These are phyloP conservation scores for Erigeron canadensis DNA, from an alignment of 129 eudicot genomes.

Conservation along the genomic window DNA sequence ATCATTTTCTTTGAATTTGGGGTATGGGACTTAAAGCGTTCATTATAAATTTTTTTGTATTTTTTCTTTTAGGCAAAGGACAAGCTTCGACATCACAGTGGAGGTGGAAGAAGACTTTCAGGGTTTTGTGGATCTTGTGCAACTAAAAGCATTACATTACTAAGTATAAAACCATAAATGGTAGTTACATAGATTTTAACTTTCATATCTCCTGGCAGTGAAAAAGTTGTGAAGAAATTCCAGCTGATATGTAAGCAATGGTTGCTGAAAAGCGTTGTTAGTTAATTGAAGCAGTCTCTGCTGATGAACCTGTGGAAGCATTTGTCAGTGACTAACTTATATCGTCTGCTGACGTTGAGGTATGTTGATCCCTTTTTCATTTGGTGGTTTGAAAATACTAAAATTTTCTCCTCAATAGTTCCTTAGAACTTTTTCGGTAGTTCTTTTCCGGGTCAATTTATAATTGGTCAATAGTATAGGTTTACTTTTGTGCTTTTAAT, in stretches of 20 bases:
- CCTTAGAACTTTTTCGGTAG: neutral
- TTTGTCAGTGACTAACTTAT: slow-evolving; percentile 87
- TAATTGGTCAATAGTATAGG: neutral
- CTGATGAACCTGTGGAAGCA: slow-evolving; percentile 84
- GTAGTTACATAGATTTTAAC: slow-evolving; percentile 4
- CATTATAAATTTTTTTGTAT: neutral
- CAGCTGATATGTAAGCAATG: slow-evolving; percentile 59
- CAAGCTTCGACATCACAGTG: slow-evolving; percentile 96
- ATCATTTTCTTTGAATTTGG: neutral
- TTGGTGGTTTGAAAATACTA: neutral
- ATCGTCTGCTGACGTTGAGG: slow-evolving; percentile 92
- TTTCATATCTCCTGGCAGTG: slow-evolving; percentile 44
- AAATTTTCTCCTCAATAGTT: neutral
- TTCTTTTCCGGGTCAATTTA: neutral
- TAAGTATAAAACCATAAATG: neutral
- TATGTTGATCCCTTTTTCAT: slow-evolving; percentile 23
- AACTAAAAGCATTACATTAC: slow-evolving; percentile 44
- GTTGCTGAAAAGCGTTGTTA: slow-evolving; percentile 82
- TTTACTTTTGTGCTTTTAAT: neutral
- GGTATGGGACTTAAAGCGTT: neutral
- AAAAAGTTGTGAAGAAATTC: slow-evolving; percentile 77
- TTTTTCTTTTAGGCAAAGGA: slow-evolving; percentile 56
- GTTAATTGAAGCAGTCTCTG: slow-evolving; percentile 83
- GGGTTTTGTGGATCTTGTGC: slow-evolving; percentile 93
- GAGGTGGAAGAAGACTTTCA: slow-evolving; percentile 89